Percentiles rank a stretch among this genome's conserved stretches.
Evolutionary conservation across 805 yeast genomes (phyloP).

Genomic region (Spathaspora sp.): DNA sequence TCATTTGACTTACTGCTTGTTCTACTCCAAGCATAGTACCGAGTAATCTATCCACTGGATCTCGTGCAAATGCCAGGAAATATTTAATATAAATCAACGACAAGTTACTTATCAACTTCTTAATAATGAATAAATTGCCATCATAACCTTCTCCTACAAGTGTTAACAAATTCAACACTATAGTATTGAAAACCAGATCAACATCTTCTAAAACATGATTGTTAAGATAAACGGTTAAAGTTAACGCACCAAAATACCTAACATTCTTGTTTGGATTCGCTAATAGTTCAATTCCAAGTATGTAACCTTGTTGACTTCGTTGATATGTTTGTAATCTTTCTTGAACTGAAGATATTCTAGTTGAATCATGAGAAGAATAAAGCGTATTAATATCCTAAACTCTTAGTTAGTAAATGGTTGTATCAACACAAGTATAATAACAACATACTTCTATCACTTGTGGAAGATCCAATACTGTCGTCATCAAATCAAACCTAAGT

Average conservation of each 20-base stretch:
- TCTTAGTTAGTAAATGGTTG: slow-evolving; percentile 6
- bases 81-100: slow-evolving; percentile 44
- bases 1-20: background rate
- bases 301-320: slow-evolving; percentile 51
- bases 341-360: slow-evolving; percentile 45
- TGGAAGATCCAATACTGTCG: slow-evolving; percentile 1
- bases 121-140: slow-evolving; percentile 39
- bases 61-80: slow-evolving; percentile 28
- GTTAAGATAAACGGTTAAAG: slow-evolving; percentile 63
- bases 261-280: slow-evolving; percentile 39
- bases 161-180: slow-evolving; percentile 1
- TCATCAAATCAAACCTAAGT: background rate
- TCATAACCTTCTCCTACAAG: slow-evolving; percentile 4
- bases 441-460: slow-evolving; percentile 5
- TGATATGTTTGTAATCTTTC: slow-evolving; percentile 56
- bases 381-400: slow-evolving; percentile 38
- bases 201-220: slow-evolving; percentile 11
- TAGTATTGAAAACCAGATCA: slow-evolving; percentile 10
- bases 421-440: background rate
- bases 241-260: slow-evolving; percentile 78
- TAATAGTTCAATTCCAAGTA: slow-evolving; percentile 54
- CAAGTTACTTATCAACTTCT: slow-evolving; percentile 55
- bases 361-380: slow-evolving; percentile 39
- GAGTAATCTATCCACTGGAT: slow-evolving; percentile 4
- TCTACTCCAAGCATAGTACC: background rate